A percentile compares a stretch with the other conserved stretches of the same genome.
Conservation (phyloP, 768 basidiomycete genomes). For the Serendipita sp. region DNA sequence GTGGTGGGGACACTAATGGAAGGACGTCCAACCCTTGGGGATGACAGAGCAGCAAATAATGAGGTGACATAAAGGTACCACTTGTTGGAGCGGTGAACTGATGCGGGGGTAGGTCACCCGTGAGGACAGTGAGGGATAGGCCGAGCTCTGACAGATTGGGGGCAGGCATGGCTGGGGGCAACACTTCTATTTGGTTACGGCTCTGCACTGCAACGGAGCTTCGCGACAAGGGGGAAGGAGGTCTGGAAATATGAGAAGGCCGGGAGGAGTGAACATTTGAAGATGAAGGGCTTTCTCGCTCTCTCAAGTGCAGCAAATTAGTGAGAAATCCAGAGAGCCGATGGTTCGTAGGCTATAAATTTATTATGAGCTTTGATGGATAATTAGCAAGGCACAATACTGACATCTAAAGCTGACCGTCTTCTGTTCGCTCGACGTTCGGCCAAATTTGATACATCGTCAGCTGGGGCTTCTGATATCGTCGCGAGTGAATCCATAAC, state of each 20-base stretch:
- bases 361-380: background rate
- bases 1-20: slow-evolving; percentile 60
- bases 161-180: slow-evolving; percentile 54
- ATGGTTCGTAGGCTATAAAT: slow-evolving; percentile 16
- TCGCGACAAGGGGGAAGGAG: slow-evolving; percentile 14
- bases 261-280: slow-evolving; percentile 15
- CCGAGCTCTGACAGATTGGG: slow-evolving; percentile 65
- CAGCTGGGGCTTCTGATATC: background rate
- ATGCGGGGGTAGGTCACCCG: slow-evolving; percentile 53
- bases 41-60: slow-evolving; percentile 72
- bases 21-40: slow-evolving; percentile 74
- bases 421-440: background rate
- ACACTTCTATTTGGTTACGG: slow-evolving; percentile 40
- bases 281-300: slow-evolving; percentile 15
- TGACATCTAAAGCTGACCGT: background rate
- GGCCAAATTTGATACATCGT: background rate
- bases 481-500: background rate
- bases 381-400: background rate
- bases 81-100: slow-evolving; percentile 60
- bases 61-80: slow-evolving; percentile 66
- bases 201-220: slow-evolving; percentile 39
- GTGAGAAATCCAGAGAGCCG: slow-evolving; percentile 77
- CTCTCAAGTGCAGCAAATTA: slow-evolving; percentile 40
- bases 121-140: slow-evolving; percentile 50
- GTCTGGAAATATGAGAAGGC: slow-evolving; percentile 13